A percentile compares a stretch with the other conserved stretches of the same genome.
Evolutionary conservation across 345 rosid species (phyloP).

Genomic region (Eucalyptus guilfoylei): DNA sequence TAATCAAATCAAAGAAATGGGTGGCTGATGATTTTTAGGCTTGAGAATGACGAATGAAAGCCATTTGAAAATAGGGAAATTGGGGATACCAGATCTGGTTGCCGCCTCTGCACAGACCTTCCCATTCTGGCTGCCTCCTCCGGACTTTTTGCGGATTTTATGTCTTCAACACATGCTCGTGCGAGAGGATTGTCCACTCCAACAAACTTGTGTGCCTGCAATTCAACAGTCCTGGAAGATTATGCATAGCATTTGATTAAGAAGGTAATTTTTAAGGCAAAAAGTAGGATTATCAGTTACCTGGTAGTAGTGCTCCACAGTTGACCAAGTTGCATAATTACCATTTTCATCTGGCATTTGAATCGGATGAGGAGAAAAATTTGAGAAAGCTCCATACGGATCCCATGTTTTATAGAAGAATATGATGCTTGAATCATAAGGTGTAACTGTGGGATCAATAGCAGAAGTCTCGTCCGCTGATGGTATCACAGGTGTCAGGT

Average conservation of each 20-base stretch:
- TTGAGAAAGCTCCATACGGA: slow-evolving; percentile 86
- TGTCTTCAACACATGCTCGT: slow-evolving; percentile 45
- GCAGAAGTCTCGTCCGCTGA: slow-evolving; percentile 73
- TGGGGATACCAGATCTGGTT: slow-evolving; percentile 45
- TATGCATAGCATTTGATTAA: background rate
- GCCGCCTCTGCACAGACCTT: slow-evolving; percentile 50
- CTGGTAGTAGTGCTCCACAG: slow-evolving; percentile 89
- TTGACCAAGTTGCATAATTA: slow-evolving; percentile 55
- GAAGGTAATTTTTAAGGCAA: background rate
- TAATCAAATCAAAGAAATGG: background rate
- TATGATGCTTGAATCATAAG: slow-evolving; percentile 61
- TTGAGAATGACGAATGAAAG: background rate
- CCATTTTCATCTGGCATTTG: slow-evolving; percentile 49
- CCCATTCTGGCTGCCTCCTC: slow-evolving; percentile 91
- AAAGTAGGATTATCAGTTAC: slow-evolving; percentile 10
- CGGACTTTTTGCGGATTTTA: slow-evolving; percentile 62
- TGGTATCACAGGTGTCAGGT: slow-evolving; percentile 64
- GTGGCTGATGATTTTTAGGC: background rate
- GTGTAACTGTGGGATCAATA: slow-evolving; percentile 71
- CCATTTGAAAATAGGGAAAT: background rate
- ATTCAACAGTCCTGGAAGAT: background rate
- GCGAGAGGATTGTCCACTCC: slow-evolving; percentile 49
- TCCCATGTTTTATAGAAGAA: slow-evolving; percentile 96
- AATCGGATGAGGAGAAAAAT: slow-evolving; percentile 83
- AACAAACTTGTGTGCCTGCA: slow-evolving; percentile 53